Conservation (phyloP, 306 rosid genomes). For the Quercus gilva region DNA sequence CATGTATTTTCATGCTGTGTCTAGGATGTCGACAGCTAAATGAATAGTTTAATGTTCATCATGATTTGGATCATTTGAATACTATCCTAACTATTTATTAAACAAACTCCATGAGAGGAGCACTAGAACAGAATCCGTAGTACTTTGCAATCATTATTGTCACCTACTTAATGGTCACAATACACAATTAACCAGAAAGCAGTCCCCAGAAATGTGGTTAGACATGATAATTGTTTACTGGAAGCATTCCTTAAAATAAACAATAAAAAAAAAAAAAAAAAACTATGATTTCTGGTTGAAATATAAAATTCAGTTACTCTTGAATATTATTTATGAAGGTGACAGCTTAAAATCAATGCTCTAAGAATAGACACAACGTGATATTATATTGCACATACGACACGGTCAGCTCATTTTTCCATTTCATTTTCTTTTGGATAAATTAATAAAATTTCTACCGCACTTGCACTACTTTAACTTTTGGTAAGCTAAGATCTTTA, state of each 20-base stretch:
- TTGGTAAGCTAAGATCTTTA: constrained; percentile 13
- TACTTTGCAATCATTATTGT: constrained; percentile 37
- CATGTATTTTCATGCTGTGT: background rate
- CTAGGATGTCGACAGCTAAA: background rate
- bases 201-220: constrained; percentile 19
- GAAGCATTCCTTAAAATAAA: constrained; percentile 6
- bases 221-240: constrained; percentile 6
- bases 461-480: constrained; percentile 20
- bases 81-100: background rate
- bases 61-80: constrained; percentile 6
- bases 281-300: constrained; percentile 18
- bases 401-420: constrained; percentile 25
- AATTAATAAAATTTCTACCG: background rate
- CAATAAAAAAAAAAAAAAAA: background rate
- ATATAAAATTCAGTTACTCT: constrained; percentile 21
- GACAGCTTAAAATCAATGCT: constrained; percentile 39
- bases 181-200: constrained; percentile 19
- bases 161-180: constrained; percentile 17
- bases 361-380: constrained; percentile 7
- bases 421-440: background rate
- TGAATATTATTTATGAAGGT: constrained; percentile 23
- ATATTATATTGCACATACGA: constrained; percentile 27
- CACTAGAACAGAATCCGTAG: constrained; percentile 14
- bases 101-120: background rate
- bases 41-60: constrained; percentile 16